Base-by-base conservation (phyloP, 2,329 filamentous ascomycete species). In the Aspergillus texensis region DNA sequence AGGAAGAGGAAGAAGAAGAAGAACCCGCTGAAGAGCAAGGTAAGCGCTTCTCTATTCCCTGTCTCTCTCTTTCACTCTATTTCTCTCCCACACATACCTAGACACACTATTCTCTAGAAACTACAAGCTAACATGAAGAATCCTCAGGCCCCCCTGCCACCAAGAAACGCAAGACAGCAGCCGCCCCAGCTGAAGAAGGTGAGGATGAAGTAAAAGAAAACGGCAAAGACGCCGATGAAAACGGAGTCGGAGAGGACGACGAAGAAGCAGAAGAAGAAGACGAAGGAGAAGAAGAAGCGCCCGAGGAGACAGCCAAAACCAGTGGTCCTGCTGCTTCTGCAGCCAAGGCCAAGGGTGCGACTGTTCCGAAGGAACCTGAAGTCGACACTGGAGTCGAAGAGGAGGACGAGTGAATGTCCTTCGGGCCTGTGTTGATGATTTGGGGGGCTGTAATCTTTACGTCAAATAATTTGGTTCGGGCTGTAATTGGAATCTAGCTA, bases 281-380 rank as follows among this genome's bases (percentile, higher is more conserved):
- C 0, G 67, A 70, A 26, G 70, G 67, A 12, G 71, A 57, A 12
- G 70, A 74, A n/a, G 70, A 77, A 24, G 72, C 61, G 9, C 62
- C 63, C 14, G 68, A 68, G 36, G 72, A 73, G 14, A 77, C 76
- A 4, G 74, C 75, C 11, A 71, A 75, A 65, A 68, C 66, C 28
- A 75, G 75, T 59, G 76, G 65, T 6, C 75, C 77, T 62, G 71
- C 75, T 63, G 71, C 71, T 1, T 65, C 71, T 34, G 78, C 75
- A 30, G 71, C 72, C 24, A 75, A 74, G 67, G 73, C 65, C 11
- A 79, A 76, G 74, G 75, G 66, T 28, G 67, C 52, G 19, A 63
- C 60, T 54, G 68, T 74, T 60, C 71, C 73, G 14, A 73, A 75
- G 67, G 74, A 76, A 59, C 56, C 74, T 54, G 79, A 80, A 65